Evolutionary conservation across 2,329 filamentous ascomycete species (phyloP).

Genomic region (Cercospora zeina): DNA sequence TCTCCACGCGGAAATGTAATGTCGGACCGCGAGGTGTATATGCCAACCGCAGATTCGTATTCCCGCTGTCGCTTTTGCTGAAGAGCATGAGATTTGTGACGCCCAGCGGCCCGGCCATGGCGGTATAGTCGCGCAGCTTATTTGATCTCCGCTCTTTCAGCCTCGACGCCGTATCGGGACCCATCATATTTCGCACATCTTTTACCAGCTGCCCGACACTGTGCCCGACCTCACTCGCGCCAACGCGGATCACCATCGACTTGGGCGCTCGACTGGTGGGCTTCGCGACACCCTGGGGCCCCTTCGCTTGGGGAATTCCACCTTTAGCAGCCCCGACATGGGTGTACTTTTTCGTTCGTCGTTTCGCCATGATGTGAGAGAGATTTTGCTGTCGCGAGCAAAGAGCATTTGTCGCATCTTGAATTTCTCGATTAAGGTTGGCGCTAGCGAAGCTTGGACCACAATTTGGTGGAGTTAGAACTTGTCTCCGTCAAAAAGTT

Average conservation of each 20-base stretch:
- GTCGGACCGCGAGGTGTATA: slow-evolving; percentile 89
- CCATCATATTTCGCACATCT: slow-evolving; percentile 92
- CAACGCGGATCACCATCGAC: slow-evolving; percentile 97
- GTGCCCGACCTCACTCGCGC: slow-evolving; percentile 87
- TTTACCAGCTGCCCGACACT: slow-evolving; percentile 88
- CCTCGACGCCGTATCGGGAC: slow-evolving; percentile 86
- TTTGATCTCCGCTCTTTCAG: slow-evolving; percentile 89
- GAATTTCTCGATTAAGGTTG: slow-evolving; percentile 13
- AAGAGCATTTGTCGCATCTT: slow-evolving; percentile 11
- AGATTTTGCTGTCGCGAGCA: neutral
- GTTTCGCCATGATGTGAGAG: slow-evolving; percentile 67
- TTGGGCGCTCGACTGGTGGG: slow-evolving; percentile 72
- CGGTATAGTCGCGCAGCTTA: slow-evolving; percentile 84
- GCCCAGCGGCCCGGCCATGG: slow-evolving; percentile 91
- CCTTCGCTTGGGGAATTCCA: slow-evolving; percentile 51
- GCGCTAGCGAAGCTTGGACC: slow-evolving; percentile 8
- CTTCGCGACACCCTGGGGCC: slow-evolving; percentile 54
- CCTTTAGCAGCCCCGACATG: slow-evolving; percentile 69
- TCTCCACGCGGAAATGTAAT: slow-evolving; percentile 89
- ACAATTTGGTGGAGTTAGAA: neutral
- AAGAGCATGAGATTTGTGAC: slow-evolving; percentile 93
- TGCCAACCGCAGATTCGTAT: slow-evolving; percentile 86
- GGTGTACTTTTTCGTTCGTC: slow-evolving; percentile 84
- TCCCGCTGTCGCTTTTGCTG: slow-evolving; percentile 83
- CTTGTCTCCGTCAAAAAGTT: slow-evolving; percentile 13